Conservation (phyloP, 768 basidiomycete genomes). For the Pholiota conissans region DNA sequence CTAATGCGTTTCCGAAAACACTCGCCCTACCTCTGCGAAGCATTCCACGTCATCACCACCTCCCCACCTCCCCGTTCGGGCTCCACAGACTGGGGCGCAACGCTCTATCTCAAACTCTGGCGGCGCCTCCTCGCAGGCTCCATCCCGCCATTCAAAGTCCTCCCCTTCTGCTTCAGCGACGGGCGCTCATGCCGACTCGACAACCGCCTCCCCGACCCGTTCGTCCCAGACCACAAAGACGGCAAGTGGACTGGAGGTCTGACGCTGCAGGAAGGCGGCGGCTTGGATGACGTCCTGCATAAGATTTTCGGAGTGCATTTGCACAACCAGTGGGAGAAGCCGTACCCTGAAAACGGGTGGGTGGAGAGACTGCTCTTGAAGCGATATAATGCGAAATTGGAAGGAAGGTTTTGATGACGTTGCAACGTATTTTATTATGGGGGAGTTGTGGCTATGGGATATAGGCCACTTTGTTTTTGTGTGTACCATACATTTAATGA, state of each 20-base stretch:
- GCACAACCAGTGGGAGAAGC: conserved; percentile 96
- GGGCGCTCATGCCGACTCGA: conserved; percentile 89
- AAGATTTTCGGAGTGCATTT: conserved; percentile 89
- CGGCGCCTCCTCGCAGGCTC: conserved; percentile 72
- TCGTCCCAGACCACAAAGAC: conserved; percentile 51
- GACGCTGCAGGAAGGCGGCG: conserved; percentile 60
- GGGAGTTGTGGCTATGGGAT: not conserved
- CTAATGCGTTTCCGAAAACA: conserved; percentile 89
- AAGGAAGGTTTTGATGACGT: conserved; percentile 10
- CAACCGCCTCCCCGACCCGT: conserved; percentile 92
- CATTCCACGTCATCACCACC: conserved; percentile 86
- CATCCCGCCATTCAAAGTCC: conserved; percentile 84
- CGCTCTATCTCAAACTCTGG: conserved; percentile 90
- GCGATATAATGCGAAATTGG: conserved; percentile 51
- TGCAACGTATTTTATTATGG: not conserved
- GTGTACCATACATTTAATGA: conserved; percentile 11
- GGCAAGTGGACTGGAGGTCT: conserved; percentile 72
- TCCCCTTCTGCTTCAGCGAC: conserved; percentile 96
- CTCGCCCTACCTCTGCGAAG: conserved; percentile 97
- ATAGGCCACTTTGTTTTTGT: not conserved
- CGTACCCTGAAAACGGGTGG: conserved; percentile 84
- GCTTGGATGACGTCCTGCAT: conserved; percentile 57
- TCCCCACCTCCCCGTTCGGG: conserved; percentile 70
- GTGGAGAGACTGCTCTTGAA: conserved; percentile 75
- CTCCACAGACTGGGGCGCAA: conserved; percentile 92